Base-by-base conservation (phyloP, 345 rosid species). In the Moricandia arvensis region DNA sequence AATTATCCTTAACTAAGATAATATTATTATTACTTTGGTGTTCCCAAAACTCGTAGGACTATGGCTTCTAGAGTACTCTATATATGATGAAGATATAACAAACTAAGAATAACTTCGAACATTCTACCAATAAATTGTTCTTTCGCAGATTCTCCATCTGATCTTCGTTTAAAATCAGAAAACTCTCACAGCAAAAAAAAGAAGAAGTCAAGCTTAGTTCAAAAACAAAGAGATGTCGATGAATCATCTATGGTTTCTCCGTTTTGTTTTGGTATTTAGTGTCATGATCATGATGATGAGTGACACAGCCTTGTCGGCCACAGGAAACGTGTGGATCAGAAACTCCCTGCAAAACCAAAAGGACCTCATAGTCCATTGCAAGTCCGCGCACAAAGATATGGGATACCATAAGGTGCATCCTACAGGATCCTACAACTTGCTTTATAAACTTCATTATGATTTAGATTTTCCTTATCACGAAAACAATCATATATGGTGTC, bases 401-500 rank as follows among this genome's bases (percentile, higher is more conserved):
- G 58, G 66, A 71, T 71, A 71, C 66, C 64, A 71, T 41, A 71
- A 43, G 7, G 12, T n/a, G n/a, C 74, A 59, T 71, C 66, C 74
- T 29, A 71, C 66, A 41, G 58, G 66, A 58, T 29, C 58, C 9
- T 71, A 70, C 57, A 15, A n/a, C 24, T 8, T 35, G 6, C 26
- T 37, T n/a, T 4, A 69, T 33, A n/a, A 54, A n/a, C 0, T 4
- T 21, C 1, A 13, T 35, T 16, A 8, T 5, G 5, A n/a, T 43
- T 43, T 5, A 47, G 54, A 47, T 0, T n/a, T n/a, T n/a, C n/a
- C n/a, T n/a, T 18, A 21, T 18, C 4, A 21, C 59, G 59, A 54
- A 24, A 3, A 30, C 4, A 34, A 2, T 0, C 6, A 35, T 61
- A 4, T 70, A 8, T 54, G 29, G 30, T 54, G 74, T 43, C 74